Conservation (phyloP, 345 rosid genomes). For the Euclidium syriacum region DNA sequence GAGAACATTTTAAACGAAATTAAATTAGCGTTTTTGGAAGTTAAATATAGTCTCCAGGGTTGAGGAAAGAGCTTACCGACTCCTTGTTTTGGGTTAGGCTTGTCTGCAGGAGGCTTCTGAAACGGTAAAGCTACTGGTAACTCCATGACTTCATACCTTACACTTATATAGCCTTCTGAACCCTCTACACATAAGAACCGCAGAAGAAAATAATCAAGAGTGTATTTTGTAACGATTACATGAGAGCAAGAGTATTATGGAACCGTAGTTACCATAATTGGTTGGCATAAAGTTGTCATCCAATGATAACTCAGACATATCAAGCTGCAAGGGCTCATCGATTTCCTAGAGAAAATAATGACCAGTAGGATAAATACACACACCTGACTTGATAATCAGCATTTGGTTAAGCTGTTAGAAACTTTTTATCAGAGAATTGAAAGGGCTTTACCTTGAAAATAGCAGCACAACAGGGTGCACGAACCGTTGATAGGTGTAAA, state of each 20-base stretch:
- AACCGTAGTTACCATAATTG: conserved; percentile 47
- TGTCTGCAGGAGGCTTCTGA: conserved; percentile 78
- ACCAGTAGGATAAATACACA: conserved; percentile 8
- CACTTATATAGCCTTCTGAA: conserved; percentile 67
- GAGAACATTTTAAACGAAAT: conserved; percentile 16
- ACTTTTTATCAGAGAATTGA: background rate
- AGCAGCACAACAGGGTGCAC: conserved; percentile 83
- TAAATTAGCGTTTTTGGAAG: background rate
- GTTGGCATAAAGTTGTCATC: conserved; percentile 68
- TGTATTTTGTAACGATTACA: background rate
- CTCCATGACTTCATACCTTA: conserved; percentile 78
- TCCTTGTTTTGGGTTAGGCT: conserved; percentile 98
- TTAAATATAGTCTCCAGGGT: background rate
- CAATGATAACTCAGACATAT: conserved; percentile 72
- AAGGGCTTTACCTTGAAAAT: conserved; percentile 60
- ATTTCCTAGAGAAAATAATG: conserved; percentile 51
- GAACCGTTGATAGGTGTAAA: conserved; percentile 75
- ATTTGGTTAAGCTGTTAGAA: background rate
- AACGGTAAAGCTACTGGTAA: conserved; percentile 68
- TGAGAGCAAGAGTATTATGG: background rate
- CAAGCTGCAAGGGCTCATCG: conserved; percentile 80
- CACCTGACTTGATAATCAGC: background rate
- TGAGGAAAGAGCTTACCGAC: conserved; percentile 50
- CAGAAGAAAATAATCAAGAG: background rate
- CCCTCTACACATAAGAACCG: conserved; percentile 36